Conservation (phyloP, 345 rosid species). For the Eutrema yunnanense region DNA sequence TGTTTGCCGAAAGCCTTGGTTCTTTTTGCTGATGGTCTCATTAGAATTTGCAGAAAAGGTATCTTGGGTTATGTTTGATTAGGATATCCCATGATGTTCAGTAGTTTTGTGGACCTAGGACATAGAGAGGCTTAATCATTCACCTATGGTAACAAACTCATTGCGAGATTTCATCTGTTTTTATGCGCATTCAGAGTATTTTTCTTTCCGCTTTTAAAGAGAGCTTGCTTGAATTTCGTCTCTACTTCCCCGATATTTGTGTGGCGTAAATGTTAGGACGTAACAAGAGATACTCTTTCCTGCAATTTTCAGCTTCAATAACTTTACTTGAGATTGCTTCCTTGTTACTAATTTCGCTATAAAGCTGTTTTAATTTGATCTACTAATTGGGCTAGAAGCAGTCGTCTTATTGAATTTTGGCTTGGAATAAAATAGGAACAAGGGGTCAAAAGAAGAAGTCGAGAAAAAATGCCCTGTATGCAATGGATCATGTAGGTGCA, state of each 20-base stretch:
- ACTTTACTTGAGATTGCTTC: neutral
- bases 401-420: neutral
- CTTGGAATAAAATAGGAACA: slow-evolving; percentile 29
- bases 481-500: slow-evolving; percentile 75
- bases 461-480: slow-evolving; percentile 81
- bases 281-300: neutral
- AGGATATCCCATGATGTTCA: neutral
- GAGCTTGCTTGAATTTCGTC: neutral
- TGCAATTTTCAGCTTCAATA: neutral
- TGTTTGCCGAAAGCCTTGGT: neutral
- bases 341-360: neutral
- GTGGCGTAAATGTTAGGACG: neutral
- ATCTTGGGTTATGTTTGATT: neutral
- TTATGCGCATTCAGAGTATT: neutral
- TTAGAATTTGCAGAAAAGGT: neutral
- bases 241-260: neutral
- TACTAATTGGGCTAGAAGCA: neutral
- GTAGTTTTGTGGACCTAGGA: neutral
- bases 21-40: neutral
- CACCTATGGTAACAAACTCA: neutral
- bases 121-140: slow-evolving; percentile 1
- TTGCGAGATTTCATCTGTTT: neutral
- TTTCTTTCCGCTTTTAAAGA: neutral
- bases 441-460: slow-evolving; percentile 54
- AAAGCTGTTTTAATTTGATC: neutral